Conservation (phyloP, 2,329 filamentous ascomycete genomes). For the Colletotrichum sidae region DNA sequence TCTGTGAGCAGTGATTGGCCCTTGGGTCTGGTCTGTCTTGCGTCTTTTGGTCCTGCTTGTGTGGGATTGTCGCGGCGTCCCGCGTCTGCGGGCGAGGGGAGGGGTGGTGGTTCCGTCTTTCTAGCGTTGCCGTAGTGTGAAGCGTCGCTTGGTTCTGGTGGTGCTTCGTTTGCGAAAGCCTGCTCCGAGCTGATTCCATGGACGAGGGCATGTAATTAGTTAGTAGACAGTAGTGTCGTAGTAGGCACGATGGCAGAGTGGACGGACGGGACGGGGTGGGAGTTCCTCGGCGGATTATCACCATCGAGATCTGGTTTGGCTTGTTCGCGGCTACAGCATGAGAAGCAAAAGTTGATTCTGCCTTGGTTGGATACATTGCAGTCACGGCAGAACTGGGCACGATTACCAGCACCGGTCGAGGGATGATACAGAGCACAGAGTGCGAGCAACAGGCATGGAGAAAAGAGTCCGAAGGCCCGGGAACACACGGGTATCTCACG, state of each 20-base stretch:
- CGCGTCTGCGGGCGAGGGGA: neutral
- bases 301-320: constrained; percentile 12
- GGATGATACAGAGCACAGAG: neutral
- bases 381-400: no score
- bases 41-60: no score
- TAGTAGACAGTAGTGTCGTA: no score
- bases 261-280: constrained; percentile 7
- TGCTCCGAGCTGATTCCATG: neutral
- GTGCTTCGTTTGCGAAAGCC: neutral
- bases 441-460: neutral
- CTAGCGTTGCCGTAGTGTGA: neutral
- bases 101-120: neutral
- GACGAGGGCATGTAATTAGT: no score
- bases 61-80: constrained; percentile 10
- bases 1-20: constrained; percentile 6
- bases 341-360: no score
- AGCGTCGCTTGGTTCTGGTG: neutral
- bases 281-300: constrained; percentile 19
- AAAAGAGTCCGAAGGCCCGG: neutral
- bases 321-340: neutral
- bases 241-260: neutral
- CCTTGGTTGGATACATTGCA: no score
- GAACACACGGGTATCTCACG: neutral
- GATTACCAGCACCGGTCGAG: neutral
- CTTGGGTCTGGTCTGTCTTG: neutral